These are phyloP conservation scores for Boletales sp. DNA, from an alignment of 768 basidiomycete genomes.

Conservation along the genomic window DNA sequence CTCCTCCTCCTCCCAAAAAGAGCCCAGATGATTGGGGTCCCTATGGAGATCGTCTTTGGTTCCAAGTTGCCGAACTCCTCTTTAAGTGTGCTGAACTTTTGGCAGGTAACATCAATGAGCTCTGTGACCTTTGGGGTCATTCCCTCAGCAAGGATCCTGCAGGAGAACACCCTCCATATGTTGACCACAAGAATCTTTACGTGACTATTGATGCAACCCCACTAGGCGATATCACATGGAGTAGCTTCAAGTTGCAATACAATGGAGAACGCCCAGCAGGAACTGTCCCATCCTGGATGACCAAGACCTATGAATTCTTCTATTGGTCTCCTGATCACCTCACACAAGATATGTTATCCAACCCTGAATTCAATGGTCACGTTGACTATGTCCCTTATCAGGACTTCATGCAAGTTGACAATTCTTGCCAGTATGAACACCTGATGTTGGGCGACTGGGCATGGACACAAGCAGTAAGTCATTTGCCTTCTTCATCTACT, in stretches of 20 bases:
- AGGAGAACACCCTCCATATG: not conserved
- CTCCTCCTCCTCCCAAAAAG: not conserved
- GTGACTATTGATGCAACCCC: slow-evolving; percentile 31
- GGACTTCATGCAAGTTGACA: slow-evolving; percentile 1
- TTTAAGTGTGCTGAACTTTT: not conserved
- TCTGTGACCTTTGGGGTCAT: not conserved
- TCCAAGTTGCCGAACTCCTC: not conserved
- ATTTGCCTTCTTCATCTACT: not conserved
- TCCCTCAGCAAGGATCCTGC: not conserved
- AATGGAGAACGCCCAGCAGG: slow-evolving; percentile 1
- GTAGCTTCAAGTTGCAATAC: slow-evolving; percentile 30
- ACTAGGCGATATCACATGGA: slow-evolving; percentile 23
- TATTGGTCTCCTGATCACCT: slow-evolving; percentile 16
- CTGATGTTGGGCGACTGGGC: slow-evolving; percentile 5
- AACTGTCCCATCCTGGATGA: slow-evolving; percentile 21
- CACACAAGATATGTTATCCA: slow-evolving; percentile 16
- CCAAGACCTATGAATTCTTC: slow-evolving; percentile 24
- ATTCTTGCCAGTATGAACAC: not conserved
- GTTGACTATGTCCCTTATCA: slow-evolving; percentile 18
- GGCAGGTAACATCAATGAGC: not conserved
- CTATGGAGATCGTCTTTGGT: not conserved
- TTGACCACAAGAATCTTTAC: slow-evolving; percentile 4
- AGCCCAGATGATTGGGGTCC: not conserved
- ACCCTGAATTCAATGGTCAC: slow-evolving; percentile 19
- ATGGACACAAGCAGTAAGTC: slow-evolving; percentile 3